Percentiles rank a stretch among this genome's conserved stretches.
These are phyloP conservation scores for Tolypocladium cylindrosporum DNA, from an alignment of 2,329 filamentous ascomycete species.

Conservation along the genomic window DNA sequence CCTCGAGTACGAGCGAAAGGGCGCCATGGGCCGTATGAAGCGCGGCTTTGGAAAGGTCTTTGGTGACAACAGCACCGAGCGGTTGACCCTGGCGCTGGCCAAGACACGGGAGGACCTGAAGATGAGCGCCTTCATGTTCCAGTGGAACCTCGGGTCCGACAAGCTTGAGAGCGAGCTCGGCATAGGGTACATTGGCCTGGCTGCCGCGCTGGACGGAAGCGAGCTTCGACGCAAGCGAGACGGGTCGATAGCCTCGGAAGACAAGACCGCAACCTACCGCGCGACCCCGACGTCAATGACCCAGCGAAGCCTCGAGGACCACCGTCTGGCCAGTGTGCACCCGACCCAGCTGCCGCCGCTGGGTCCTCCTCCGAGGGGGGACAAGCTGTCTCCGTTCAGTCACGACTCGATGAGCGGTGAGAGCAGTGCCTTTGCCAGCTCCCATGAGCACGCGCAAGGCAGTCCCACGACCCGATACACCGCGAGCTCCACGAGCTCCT, in stretches of 20 bases:
- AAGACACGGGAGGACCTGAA: conserved; percentile 51
- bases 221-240: conserved; percentile 13
- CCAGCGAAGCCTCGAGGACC: conserved; percentile 5
- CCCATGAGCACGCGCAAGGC: conserved; percentile 3
- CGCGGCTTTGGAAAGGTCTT: conserved; percentile 56
- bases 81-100: conserved; percentile 44
- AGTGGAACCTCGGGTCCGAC: conserved; percentile 51
- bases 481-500: conserved; percentile 19
- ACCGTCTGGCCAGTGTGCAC: not conserved
- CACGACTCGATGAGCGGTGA: conserved; percentile 8
- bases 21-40: conserved; percentile 47
- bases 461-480: conserved; percentile 10
- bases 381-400: conserved; percentile 1
- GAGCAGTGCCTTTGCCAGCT: conserved; percentile 2
- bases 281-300: not conserved
- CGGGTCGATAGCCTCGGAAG: conserved; percentile 4
- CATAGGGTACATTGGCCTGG: conserved; percentile 58
- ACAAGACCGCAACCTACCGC: conserved; percentile 2
- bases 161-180: conserved; percentile 50
- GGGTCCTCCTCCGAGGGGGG: conserved; percentile 1
- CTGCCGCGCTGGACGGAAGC: conserved; percentile 47
- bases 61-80: conserved; percentile 49
- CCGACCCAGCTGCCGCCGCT: not conserved
- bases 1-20: conserved; percentile 51
- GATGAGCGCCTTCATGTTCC: conserved; percentile 54